Conservation (phyloP, 2,329 filamentous ascomycete genomes). For the Sporothrix luriei region DNA sequence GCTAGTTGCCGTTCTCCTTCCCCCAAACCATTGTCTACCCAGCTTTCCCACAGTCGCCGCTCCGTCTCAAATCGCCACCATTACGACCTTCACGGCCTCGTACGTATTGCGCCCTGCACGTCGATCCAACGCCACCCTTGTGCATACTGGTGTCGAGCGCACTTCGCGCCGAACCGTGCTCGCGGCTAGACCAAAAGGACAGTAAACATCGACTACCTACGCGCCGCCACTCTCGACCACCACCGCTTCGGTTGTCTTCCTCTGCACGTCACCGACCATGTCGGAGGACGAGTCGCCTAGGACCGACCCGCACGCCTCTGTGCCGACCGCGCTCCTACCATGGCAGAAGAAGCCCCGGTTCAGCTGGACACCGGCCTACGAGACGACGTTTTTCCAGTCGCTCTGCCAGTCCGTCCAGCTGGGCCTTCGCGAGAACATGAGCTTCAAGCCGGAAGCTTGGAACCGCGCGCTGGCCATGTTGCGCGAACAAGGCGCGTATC, state of each 20-base stretch:
- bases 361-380: constrained; percentile 62
- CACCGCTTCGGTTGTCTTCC: neutral
- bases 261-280: constrained; percentile 37
- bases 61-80: constrained; percentile 23
- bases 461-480: constrained; percentile 59
- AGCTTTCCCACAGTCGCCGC: constrained; percentile 7
- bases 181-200: neutral
- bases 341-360: constrained; percentile 53
- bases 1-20: constrained; percentile 4
- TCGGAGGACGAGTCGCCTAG: constrained; percentile 41
- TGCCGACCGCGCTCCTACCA: constrained; percentile 31
- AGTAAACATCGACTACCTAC: neutral
- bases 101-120: constrained; percentile 7
- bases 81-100: constrained; percentile 17
- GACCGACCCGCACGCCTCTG: constrained; percentile 33
- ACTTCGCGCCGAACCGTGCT: constrained; percentile 5
- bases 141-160: constrained; percentile 11
- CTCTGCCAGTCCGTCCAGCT: constrained; percentile 62
- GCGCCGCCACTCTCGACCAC: neutral
- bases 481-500: constrained; percentile 59
- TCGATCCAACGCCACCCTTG: constrained; percentile 4
- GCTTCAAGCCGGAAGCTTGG: constrained; percentile 65
- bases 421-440: constrained; percentile 53
- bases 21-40: neutral
- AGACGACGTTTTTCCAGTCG: constrained; percentile 63